Evolutionary conservation across 1,284 basidiomycete genomes (phyloP), one percentile per base, ranked within the genome.

Genomic region (Trametes hirsuta): DNA sequence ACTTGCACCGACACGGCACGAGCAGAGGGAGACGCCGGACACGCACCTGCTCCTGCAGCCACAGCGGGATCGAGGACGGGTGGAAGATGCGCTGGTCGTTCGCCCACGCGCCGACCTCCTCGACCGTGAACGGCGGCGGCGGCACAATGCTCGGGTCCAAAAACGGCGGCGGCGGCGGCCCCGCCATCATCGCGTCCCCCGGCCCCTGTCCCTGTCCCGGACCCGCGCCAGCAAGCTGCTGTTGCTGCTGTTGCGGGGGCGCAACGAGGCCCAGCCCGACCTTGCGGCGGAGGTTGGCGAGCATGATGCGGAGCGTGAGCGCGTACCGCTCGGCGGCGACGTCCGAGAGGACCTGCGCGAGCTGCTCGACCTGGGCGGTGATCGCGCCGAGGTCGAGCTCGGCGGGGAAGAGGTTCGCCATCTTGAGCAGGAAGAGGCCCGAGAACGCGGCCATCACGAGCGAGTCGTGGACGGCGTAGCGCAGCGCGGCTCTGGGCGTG

Each of bases 311-410:
- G 44, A 96, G 79, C 1, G 94, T 93, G 34, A 95, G 78, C 1
- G 94, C 93, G 73, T 97, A 96, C 87, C 91, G 81, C 77, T 93
- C 92, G n/a, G 93, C 93, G 24, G 91, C 91, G 22, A 94, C 92
- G 54, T 94, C 93, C 5, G 89, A 91, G 53, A 94, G 79, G 47
- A 94, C 75, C 67, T 92, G 88, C 0, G 91, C 89, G 50, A 95
- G 81, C 73, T 94, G 89, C 73, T 94, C 93, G 25, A 93, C 92
- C 72, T 94, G 92, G 9, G 75, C 80, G 44, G 84, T 87, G 71
- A 94, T 93, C 4, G 84, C 83, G 36, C 76, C 79, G 36, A 93
- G 77, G 72, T 95, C 93, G 49, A 94, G 78, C 68, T 94, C 92
- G 10, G 84, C 76, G 0, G 91, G 91, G 79, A 94, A 95, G 21